phyloP scores from a whole-genome alignment of 139 green algal species.

The Chlorella ohadii region DNA sequence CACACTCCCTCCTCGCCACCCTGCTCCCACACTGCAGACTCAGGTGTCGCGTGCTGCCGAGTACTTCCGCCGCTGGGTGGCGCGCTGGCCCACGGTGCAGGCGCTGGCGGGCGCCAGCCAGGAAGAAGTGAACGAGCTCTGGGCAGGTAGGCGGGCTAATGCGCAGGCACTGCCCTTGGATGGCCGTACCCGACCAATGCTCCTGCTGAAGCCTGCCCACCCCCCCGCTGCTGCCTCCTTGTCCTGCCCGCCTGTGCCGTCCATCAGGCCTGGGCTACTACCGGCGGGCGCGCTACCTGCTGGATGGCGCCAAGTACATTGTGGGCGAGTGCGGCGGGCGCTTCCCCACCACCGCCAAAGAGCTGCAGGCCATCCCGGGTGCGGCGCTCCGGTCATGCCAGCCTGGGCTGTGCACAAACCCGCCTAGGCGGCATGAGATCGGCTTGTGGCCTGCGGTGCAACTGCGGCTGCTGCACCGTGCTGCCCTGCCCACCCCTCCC shows the following conservation, averaged over 20 bases:
- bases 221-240: not conserved
- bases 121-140: conserved; percentile 92
- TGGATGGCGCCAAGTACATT: conserved; percentile 90
- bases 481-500: not conserved
- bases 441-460: no score
- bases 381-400: no score
- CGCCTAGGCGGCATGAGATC: no score
- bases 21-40: conserved; percentile 22
- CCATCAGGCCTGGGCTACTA: conserved; percentile 94
- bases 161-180: not conserved
- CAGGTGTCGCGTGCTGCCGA: conserved; percentile 63
- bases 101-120: conserved; percentile 78
- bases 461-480: not conserved
- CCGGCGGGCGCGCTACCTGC: conserved; percentile 89
- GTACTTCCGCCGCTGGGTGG: conserved; percentile 80
- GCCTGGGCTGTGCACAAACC: no score
- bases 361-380: conserved; percentile 79
- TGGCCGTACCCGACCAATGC: no score
- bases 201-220: no score
- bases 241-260: no score
- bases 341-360: conserved; percentile 75
- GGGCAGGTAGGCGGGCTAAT: conserved; percentile 60
- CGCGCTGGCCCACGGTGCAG: conserved; percentile 85
- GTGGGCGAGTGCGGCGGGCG: conserved; percentile 63
- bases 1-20: not conserved